These are phyloP conservation scores for Ophiostoma ulmi DNA, from an alignment of 2,329 filamentous ascomycete genomes.

Conservation along the genomic window DNA sequence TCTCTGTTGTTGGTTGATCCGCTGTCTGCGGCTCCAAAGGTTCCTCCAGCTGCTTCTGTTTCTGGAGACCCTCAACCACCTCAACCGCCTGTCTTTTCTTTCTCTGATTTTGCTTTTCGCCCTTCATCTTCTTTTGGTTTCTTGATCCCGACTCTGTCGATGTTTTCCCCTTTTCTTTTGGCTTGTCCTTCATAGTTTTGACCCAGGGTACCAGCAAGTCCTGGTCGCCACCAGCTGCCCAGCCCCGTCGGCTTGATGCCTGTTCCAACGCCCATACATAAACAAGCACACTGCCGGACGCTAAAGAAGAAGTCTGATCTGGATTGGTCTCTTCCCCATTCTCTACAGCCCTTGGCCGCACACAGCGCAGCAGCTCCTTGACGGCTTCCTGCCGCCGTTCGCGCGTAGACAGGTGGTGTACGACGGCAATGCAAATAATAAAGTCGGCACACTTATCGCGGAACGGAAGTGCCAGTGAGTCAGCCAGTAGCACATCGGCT, in stretches of 20 bases:
- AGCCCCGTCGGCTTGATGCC: constrained; percentile 75
- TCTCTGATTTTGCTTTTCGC: not conserved
- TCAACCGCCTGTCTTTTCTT: constrained; percentile 17
- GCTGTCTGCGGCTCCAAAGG: not conserved
- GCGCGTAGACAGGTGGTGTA: constrained; percentile 84
- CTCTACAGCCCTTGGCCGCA: constrained; percentile 38
- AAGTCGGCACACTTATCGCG: constrained; percentile 62
- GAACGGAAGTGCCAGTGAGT: constrained; percentile 79
- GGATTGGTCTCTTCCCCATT: not conserved
- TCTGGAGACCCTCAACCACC: not conserved
- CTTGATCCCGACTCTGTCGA: not conserved
- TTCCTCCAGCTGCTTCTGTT: not conserved
- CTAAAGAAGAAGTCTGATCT: not conserved
- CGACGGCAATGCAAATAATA: constrained; percentile 85
- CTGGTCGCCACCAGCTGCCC: constrained; percentile 77
- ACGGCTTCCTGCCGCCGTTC: constrained; percentile 69
- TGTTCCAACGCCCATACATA: constrained; percentile 98
- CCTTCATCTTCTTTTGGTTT: constrained; percentile 8
- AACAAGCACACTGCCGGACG: constrained; percentile 63
- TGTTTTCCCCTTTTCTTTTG: not conserved
- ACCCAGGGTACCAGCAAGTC: constrained; percentile 98
- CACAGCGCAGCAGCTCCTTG: constrained; percentile 60
- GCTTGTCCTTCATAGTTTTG: constrained; percentile 26
- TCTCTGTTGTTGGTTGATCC: constrained; percentile 15
- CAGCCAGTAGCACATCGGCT: constrained; percentile 70